Conservation (phyloP, 345 rosid genomes). For the Melastoma malabathricum region DNA sequence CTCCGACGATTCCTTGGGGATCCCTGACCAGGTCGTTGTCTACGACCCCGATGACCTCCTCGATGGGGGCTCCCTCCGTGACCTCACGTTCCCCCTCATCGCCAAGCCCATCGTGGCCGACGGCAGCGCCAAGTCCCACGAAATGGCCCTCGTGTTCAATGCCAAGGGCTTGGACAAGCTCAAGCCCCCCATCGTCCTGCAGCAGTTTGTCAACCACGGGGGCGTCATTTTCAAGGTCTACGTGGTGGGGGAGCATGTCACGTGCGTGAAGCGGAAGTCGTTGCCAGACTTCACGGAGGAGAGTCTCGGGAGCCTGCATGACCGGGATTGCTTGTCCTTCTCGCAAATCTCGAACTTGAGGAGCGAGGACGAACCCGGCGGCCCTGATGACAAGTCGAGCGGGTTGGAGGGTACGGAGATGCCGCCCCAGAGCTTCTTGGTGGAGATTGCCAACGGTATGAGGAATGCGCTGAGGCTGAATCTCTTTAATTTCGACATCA, state of each 20-base stretch:
- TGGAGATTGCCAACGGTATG: conserved; percentile 34
- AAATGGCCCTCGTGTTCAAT: conserved; percentile 45
- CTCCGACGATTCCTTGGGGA: conserved; percentile 21
- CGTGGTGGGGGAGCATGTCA: conserved; percentile 40
- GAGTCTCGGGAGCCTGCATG: conserved; percentile 24
- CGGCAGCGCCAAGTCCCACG: conserved; percentile 47
- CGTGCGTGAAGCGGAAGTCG: conserved; percentile 47
- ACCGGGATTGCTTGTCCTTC: conserved; percentile 21
- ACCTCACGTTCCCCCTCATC: conserved; percentile 39
- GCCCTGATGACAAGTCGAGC: conserved; percentile 19
- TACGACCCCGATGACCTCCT: conserved; percentile 30
- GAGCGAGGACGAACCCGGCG: conserved; percentile 17
- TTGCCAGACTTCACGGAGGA: conserved; percentile 44
- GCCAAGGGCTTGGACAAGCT: conserved; percentile 34
- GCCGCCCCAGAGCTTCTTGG: conserved; percentile 32
- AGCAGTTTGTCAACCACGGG: conserved; percentile 57
- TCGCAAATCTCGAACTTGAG: conserved; percentile 47
- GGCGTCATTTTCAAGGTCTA: conserved; percentile 56
- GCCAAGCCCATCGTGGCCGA: conserved; percentile 53
- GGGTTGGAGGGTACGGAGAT: conserved; percentile 26
- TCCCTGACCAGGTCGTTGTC: conserved; percentile 52
- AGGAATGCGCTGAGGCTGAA: conserved; percentile 33
- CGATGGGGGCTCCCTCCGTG: conserved; percentile 21
- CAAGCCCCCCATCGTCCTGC: conserved; percentile 43
- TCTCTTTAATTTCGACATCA: conserved; percentile 51